A percentile compares a stretch with the other conserved stretches of the same genome.
Evolutionary conservation across 2,329 filamentous ascomycete species (phyloP).

Genomic region (Endoconidiophora polonica): DNA sequence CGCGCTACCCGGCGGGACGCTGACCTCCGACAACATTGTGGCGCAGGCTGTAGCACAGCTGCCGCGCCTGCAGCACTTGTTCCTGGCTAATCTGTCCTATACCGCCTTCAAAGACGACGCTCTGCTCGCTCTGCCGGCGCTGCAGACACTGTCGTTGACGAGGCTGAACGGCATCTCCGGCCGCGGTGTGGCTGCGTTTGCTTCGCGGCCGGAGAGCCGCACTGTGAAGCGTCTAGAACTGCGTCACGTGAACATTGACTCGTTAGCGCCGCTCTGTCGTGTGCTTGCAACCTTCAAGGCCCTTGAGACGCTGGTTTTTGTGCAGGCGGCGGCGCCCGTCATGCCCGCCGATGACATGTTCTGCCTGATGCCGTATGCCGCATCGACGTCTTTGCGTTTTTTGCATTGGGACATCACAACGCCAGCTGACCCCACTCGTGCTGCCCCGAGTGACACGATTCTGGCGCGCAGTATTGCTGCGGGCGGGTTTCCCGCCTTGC

Average conservation of each 20-base stretch:
- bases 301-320: slow-evolving; percentile 34
- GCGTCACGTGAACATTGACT: slow-evolving; percentile 38
- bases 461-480: slow-evolving; percentile 46
- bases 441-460: slow-evolving; percentile 36
- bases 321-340: slow-evolving; percentile 37
- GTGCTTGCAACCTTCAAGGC: slow-evolving; percentile 37
- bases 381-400: slow-evolving; percentile 32
- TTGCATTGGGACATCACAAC: slow-evolving; percentile 51
- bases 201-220: slow-evolving; percentile 30
- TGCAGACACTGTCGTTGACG: slow-evolving; percentile 38
- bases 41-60: slow-evolving; percentile 32
- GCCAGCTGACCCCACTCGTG: slow-evolving; percentile 26
- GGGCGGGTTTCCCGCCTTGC: slow-evolving; percentile 45
- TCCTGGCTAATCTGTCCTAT: slow-evolving; percentile 39
- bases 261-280: slow-evolving; percentile 40
- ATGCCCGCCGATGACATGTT: slow-evolving; percentile 38
- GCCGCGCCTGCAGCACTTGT: slow-evolving; percentile 39
- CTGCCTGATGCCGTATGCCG: slow-evolving; percentile 48
- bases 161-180: slow-evolving; percentile 39
- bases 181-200: slow-evolving; percentile 38
- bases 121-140: slow-evolving; percentile 36
- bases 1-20: slow-evolving; percentile 36
- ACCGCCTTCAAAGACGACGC: slow-evolving; percentile 40
- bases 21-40: slow-evolving; percentile 36
- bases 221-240: slow-evolving; percentile 34